These are phyloP conservation scores for Pisolithus microcarpus DNA, from an alignment of 768 basidiomycete species.

Conservation along the genomic window DNA sequence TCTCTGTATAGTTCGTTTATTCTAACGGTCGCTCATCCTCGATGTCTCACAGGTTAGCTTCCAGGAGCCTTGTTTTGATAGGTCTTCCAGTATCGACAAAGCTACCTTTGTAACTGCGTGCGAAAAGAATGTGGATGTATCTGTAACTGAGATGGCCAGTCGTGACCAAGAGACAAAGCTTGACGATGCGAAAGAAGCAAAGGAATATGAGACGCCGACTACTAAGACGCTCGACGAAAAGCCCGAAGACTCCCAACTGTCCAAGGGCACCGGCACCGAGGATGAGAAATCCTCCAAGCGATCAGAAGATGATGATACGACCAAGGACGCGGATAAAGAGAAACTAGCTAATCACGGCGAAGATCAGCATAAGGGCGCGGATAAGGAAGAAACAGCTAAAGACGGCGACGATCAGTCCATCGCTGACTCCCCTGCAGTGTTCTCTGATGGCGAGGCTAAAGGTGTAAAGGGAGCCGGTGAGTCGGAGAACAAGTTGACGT, in stretches of 20 bases:
- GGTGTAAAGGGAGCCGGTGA: slow-evolving; percentile 9
- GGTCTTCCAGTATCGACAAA: slow-evolving; percentile 11
- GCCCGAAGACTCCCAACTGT: neutral
- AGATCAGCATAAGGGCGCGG: slow-evolving; percentile 10
- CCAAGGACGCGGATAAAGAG: slow-evolving; percentile 17
- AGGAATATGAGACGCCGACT: no score
- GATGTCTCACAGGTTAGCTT: slow-evolving; percentile 14
- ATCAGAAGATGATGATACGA: neutral
- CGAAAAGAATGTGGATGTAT: slow-evolving; percentile 21
- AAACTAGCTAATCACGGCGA: slow-evolving; percentile 21
- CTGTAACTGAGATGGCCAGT: slow-evolving; percentile 14
- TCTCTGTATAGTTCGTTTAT: slow-evolving; percentile 9
- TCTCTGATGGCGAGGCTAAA: slow-evolving; percentile 17
- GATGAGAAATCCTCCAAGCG: neutral
- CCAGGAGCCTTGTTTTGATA: slow-evolving; percentile 2
- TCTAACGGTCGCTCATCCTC: slow-evolving; percentile 26
- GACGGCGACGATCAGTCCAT: slow-evolving; percentile 10
- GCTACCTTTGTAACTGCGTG: slow-evolving; percentile 22
- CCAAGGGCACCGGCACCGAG: neutral
- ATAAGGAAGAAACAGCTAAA: slow-evolving; percentile 23
- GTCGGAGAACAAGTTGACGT: neutral
- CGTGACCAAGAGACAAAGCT: neutral
- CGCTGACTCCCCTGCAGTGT: neutral
- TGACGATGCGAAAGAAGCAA: neutral
- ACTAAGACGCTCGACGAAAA: neutral